Evolutionary conservation across 2,329 filamentous ascomycete species (phyloP).

Genomic region (Clarireedia sp.): DNA sequence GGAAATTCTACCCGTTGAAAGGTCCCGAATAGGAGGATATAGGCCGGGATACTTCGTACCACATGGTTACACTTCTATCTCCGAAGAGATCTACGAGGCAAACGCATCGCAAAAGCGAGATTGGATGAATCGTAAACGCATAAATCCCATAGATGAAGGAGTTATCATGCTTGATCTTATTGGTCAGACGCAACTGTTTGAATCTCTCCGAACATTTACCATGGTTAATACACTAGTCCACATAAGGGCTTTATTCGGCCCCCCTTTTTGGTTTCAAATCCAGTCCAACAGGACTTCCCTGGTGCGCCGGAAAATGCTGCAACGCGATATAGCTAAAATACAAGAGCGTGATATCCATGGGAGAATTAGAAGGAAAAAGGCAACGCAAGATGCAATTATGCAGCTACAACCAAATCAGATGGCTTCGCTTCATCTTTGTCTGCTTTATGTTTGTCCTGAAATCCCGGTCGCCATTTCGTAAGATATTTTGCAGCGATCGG

Average conservation of each 20-base stretch:
- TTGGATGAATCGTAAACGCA: background rate
- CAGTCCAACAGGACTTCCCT: background rate
- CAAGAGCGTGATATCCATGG: background rate
- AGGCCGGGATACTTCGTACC: too few relatives aligned
- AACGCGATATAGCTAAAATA: constrained; percentile 6
- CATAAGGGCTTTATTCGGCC: background rate
- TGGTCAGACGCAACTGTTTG: too few relatives aligned
- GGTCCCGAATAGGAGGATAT: too few relatives aligned
- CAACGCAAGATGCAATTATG: background rate
- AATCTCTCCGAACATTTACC: background rate
- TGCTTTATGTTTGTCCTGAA: constrained; percentile 22
- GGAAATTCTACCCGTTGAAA: too few relatives aligned
- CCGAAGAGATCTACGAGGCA: too few relatives aligned
- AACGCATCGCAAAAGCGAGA: too few relatives aligned
- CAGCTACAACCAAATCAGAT: constrained; percentile 9
- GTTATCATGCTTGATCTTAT: background rate
- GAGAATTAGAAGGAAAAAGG: background rate
- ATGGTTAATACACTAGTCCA: constrained; percentile 1
- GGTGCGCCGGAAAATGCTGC: constrained; percentile 5
- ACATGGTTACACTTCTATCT: too few relatives aligned
- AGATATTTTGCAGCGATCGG: constrained; percentile 56
- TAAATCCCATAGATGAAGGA: background rate
- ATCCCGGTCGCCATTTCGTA: constrained; percentile 47
- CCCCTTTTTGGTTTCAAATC: background rate
- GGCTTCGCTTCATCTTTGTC: constrained; percentile 15